Evolutionary conservation across 768 basidiomycete species (phyloP), one percentile per base, ranked within the genome.

Genomic region (Clathrus columnatus): DNA sequence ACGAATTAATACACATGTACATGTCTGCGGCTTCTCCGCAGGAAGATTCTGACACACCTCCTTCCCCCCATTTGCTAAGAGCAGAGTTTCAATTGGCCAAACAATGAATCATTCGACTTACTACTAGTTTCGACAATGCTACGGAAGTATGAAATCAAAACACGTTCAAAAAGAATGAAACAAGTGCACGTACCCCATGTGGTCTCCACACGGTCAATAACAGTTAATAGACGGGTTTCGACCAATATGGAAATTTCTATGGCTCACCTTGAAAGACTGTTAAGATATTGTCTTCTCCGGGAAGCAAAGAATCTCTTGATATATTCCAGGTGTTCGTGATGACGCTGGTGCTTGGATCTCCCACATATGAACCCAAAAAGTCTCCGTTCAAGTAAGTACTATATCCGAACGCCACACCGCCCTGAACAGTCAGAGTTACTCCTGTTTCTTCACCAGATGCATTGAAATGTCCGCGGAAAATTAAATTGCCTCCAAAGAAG

Each of bases 401-500:
- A 58, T 73, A 79, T 3, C 67, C 77, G 51, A 80, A 79, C 1
- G 76, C 77, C 8, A 59, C 42, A 2, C 79, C 77, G 45, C 79
- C 77, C 58, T 68, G 68, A 5, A 80, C 61, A 30, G 70, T 60
- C 21, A 70, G 63, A 20, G 51, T 68, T 60, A 80, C 70, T 1
- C 69, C 76, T 1, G 70, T 74, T 63, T 80, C 77, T 8, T 64
- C 55, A 5, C 77, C 75, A 0, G 71, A 73, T 4, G 77, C 73
- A 69, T 64, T 75, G 17, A 77, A 78, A 52, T 76, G 75, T 14
- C 70, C 77, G 5, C 78, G 71, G 76, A 76, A 79, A 26, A 80
- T 59, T 51, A 79, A 53, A 44, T 64, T 64, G 5, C 64, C 64
- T 21, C 61, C 62, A 44, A 60, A 64, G 50, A 65, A 59, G n/a